Evolutionary conservation across 2,329 filamentous ascomycete species (phyloP).

Genomic region (Albifimbria verrucaria): DNA sequence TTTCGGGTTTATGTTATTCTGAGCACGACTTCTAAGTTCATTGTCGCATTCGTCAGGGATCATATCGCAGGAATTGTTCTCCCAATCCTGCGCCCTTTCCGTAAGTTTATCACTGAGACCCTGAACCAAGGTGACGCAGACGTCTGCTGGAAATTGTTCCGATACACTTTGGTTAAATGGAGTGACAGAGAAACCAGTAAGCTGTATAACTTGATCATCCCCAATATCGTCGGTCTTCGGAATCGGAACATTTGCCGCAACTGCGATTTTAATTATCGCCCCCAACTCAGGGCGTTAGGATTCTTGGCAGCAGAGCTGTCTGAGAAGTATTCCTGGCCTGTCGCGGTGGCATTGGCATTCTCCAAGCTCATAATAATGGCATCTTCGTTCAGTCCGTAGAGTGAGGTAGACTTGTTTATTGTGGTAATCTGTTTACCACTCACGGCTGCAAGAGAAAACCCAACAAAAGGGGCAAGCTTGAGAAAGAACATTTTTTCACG

Average conservation of each 20-base stretch:
- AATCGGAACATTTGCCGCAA: not conserved
- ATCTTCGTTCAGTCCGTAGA: not conserved
- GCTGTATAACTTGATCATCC: not conserved
- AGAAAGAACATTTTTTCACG: not conserved
- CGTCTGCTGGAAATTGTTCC: not conserved
- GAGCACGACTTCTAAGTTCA: not conserved
- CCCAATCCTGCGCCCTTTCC: not conserved
- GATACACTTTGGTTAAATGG: not conserved
- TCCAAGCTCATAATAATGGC: not conserved
- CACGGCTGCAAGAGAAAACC: not conserved
- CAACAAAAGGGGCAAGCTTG: not conserved
- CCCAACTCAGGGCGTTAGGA: not conserved
- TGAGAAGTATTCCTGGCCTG: not conserved
- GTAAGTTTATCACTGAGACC: not conserved
- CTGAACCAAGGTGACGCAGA: not conserved
- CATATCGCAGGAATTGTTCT: not conserved
- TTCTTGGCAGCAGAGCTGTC: not conserved
- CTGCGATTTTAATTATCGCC: not conserved
- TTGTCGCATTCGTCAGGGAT: not conserved
- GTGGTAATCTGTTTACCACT: not conserved
- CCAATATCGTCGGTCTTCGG: not conserved
- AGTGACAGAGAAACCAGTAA: not conserved
- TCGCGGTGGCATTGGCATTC: not conserved
- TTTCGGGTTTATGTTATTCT: not conserved
- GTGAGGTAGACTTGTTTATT: not conserved